These are phyloP conservation scores for Gloeophyllum trabeum DNA, from an alignment of 768 basidiomycete genomes.

Conservation along the genomic window DNA sequence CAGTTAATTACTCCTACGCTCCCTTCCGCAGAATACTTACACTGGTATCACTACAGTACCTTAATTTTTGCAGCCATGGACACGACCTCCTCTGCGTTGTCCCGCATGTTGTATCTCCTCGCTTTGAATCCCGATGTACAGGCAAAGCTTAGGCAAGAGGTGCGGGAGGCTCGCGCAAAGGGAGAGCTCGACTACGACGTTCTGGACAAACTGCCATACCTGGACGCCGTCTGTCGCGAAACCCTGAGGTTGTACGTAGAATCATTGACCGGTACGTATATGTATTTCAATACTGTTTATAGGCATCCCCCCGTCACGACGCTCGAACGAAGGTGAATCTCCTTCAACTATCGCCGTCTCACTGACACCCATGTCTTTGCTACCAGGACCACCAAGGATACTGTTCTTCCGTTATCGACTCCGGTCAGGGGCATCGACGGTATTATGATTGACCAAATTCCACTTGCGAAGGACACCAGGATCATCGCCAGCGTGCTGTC, in stretches of 20 bases:
- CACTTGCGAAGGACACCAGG: constrained; percentile 15
- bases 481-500: constrained; percentile 15
- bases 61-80: constrained; percentile 12
- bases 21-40: not conserved
- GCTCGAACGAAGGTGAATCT: too few species aligned
- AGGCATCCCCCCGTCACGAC: too few species aligned
- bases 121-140: constrained; percentile 8
- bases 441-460: constrained; percentile 11
- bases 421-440: constrained; percentile 20
- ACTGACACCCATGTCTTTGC: too few species aligned
- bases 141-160: constrained; percentile 7
- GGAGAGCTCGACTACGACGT: constrained; percentile 19
- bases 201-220: constrained; percentile 23
- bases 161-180: constrained; percentile 6
- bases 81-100: constrained; percentile 10
- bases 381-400: constrained; percentile 8
- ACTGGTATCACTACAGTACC: constrained; percentile 4
- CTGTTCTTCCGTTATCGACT: constrained; percentile 17
- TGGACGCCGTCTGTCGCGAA: constrained; percentile 24
- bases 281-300: too few species aligned
- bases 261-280: not conserved
- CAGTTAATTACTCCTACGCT: too few species aligned
- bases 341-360: too few species aligned
- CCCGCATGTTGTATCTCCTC: constrained; percentile 11
- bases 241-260: constrained; percentile 16